A percentile compares a stretch with the other conserved stretches of the same genome.
phyloP scores from a whole-genome alignment of 371 early-diverging fungal genomes.

The Saksenaea vasiformis region DNA sequence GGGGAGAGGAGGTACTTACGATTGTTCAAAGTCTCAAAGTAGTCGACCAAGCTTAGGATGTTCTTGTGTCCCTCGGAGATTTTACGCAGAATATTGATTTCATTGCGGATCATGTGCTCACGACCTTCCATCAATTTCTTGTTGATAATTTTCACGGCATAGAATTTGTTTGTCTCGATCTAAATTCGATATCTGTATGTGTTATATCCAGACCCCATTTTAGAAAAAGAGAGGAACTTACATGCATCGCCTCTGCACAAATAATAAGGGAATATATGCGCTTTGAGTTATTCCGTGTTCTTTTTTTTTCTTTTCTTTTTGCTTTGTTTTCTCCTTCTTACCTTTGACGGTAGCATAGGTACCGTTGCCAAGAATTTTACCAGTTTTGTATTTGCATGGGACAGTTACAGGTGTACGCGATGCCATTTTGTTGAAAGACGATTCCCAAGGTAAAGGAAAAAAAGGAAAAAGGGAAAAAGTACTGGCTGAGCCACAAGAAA shows the following conservation, averaged over 20 bases:
- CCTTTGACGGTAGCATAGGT: slow-evolving; percentile 77
- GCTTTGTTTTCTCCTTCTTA: slow-evolving; percentile 20
- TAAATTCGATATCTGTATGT: slow-evolving; percentile 17
- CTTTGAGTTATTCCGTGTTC: too few relatives aligned
- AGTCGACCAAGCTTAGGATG: slow-evolving; percentile 84
- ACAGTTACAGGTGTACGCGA: slow-evolving; percentile 45
- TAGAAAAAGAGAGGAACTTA: slow-evolving; percentile 19
- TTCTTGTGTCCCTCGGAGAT: slow-evolving; percentile 87
- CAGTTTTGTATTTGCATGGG: slow-evolving; percentile 73
- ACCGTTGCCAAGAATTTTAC: slow-evolving; percentile 66
- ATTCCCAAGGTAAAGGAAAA: background rate
- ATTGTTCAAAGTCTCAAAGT: slow-evolving; percentile 92
- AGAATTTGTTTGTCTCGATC: slow-evolving; percentile 83
- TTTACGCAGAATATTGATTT: slow-evolving; percentile 82
- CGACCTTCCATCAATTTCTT: slow-evolving; percentile 87
- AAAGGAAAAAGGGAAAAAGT: background rate
- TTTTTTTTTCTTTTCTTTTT: too few relatives aligned
- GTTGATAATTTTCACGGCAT: slow-evolving; percentile 92
- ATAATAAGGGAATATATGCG: background rate
- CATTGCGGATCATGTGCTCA: slow-evolving; percentile 90
- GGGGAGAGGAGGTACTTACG: slow-evolving; percentile 42
- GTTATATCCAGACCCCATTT: background rate
- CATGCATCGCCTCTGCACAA: slow-evolving; percentile 50
- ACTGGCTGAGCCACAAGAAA: background rate
- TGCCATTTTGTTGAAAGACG: slow-evolving; percentile 9